Conservation (phyloP, 2,329 filamentous ascomycete species). For the Macrophomina phaseolina region DNA sequence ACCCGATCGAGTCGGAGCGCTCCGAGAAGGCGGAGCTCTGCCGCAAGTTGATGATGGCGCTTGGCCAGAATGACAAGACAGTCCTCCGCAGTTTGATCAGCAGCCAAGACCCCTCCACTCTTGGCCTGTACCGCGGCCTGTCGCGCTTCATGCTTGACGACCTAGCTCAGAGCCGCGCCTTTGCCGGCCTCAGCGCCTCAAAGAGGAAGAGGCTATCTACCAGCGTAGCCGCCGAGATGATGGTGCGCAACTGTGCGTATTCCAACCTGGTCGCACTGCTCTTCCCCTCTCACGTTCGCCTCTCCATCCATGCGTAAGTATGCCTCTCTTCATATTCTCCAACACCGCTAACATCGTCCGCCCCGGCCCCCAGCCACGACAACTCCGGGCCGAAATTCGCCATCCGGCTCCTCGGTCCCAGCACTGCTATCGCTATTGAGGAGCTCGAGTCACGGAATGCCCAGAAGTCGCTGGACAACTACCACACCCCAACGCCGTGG, state of each 20-base stretch:
- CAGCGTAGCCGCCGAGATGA: conserved; percentile 46
- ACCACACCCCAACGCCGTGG: conserved; percentile 51
- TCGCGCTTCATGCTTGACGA: conserved; percentile 48
- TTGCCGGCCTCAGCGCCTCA: conserved; percentile 37
- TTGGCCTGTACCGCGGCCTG: conserved; percentile 44
- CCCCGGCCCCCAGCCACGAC: conserved; percentile 37
- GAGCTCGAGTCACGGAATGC: conserved; percentile 35
- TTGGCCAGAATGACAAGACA: conserved; percentile 35
- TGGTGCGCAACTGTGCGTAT: conserved; percentile 54
- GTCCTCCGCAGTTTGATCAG: conserved; percentile 39
- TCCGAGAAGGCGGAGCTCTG: conserved; percentile 39
- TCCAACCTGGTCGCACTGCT: conserved; percentile 55
- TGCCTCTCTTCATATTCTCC: background rate
- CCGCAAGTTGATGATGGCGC: conserved; percentile 39
- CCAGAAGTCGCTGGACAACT: conserved; percentile 38
- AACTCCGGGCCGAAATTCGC: conserved; percentile 52
- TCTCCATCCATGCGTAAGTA: conserved; percentile 52
- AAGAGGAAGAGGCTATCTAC: conserved; percentile 45
- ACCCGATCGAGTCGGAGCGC: conserved; percentile 39
- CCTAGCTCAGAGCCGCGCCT: conserved; percentile 35
- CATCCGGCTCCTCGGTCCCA: conserved; percentile 43
- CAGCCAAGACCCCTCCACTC: conserved; percentile 36
- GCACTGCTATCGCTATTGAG: conserved; percentile 33
- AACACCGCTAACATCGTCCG: background rate
- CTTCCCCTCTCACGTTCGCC: conserved; percentile 53